Evolutionary conservation across 1,284 basidiomycete species (phyloP), one percentile per base, ranked within the genome.

Genomic region (Malassezia dermatis): DNA sequence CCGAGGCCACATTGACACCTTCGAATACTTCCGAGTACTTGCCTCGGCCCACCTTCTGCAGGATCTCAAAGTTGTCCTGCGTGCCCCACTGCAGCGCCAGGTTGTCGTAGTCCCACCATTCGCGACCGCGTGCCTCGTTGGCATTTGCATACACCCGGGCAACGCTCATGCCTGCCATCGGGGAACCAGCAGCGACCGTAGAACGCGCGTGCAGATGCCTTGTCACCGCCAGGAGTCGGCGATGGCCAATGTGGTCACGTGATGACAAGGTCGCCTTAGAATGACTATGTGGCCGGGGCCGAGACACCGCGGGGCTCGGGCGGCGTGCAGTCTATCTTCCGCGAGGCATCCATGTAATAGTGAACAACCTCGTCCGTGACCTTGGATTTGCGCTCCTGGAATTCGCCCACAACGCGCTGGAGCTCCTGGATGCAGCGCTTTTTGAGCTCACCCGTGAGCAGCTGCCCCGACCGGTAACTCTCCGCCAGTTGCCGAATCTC

Each of bases 51-150:
- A 96, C 90, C 78, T 95, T 96, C 61, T 89, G 82, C 34, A 96
- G 87, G 71, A 96, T 94, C 79, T 98, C 93, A 73, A 96, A 98
- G 77, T 94, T 88, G 78, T 96, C 93, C 78, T 96, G 94, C 11
- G 69, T 69, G 1, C 76, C 75, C 46, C 46, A 48, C n/a, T 48
- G 46, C 46, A 48, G n/a, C 12, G 46, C 35, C 75, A 66, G 51
- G 45, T 27, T 31, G 31, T 58, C 21, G 69, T 82, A 83, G 64
- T 82, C 81, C 80, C 80, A 82, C 80, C 80, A 82, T 27, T 75
- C 63, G 54, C 79, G 67, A 4, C 81, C 81, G 34, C 79, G 76
- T 69, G 78, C 79, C 73, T 81, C 81, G 67, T 82, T 82, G 50
- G 79, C 81, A 60, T 80, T 75, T 21, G 80, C 67, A 66, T 82